These are phyloP conservation scores for Acer saccharum DNA, from an alignment of 345 rosid species.

Conservation along the genomic window DNA sequence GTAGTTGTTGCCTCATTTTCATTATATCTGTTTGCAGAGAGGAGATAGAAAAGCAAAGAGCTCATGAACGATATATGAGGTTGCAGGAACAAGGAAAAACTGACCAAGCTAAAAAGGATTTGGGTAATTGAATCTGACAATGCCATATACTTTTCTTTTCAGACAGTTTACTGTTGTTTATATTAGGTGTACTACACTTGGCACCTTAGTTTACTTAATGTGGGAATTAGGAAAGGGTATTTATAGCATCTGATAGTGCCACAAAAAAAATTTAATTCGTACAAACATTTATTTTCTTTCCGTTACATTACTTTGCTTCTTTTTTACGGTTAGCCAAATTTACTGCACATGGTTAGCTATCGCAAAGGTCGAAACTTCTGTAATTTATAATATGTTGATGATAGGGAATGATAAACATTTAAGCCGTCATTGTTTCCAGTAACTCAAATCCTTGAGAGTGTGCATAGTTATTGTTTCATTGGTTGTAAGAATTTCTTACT, in stretches of 20 bases:
- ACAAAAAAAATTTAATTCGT: background rate
- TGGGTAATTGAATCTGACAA: slow-evolving; percentile 49
- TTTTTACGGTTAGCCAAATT: slow-evolving; percentile 4
- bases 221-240: background rate
- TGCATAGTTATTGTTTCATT: background rate
- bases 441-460: background rate
- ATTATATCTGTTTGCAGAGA: slow-evolving; percentile 52
- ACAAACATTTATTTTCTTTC: background rate
- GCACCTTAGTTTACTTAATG: background rate
- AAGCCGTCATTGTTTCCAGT: slow-evolving; percentile 10
- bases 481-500: background rate
- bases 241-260: background rate
- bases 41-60: slow-evolving; percentile 92
- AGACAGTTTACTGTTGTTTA: background rate
- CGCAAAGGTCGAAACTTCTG: background rate
- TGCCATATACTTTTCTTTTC: background rate
- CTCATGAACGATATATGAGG: slow-evolving; percentile 97
- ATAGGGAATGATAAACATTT: background rate
- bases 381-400: background rate
- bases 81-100: slow-evolving; percentile 99
- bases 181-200: background rate
- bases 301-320: background rate
- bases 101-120: slow-evolving; percentile 90
- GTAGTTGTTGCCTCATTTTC: background rate
- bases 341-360: background rate